A percentile compares a stretch with the other conserved stretches of the same genome.
These are phyloP conservation scores for Vigna reflexopilosa DNA, from an alignment of 306 rosid genomes.

Conservation along the genomic window DNA sequence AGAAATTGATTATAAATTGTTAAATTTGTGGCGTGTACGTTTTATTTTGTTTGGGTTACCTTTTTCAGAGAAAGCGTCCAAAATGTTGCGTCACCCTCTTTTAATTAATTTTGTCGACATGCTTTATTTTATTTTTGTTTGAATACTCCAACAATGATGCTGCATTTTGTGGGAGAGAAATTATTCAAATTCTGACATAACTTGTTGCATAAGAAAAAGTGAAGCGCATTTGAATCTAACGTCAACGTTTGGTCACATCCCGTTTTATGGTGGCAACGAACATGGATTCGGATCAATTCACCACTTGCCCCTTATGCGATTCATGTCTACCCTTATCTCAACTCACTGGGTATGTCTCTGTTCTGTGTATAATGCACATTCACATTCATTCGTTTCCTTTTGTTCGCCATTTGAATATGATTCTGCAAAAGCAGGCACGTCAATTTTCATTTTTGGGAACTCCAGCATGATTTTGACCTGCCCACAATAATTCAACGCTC, in stretches of 20 bases:
- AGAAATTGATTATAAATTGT: too few relatives aligned
- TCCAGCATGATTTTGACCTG: background rate
- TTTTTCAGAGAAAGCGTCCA: too few relatives aligned
- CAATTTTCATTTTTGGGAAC: conserved; percentile 60
- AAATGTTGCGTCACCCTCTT: too few relatives aligned
- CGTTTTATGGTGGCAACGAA: background rate
- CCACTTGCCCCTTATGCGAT: conserved; percentile 66
- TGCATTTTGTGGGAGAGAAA: background rate
- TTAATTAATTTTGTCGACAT: too few relatives aligned
- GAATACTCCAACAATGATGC: too few relatives aligned
- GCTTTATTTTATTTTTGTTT: too few relatives aligned
- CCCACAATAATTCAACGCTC: conserved; percentile 35
- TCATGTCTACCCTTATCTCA: conserved; percentile 54
- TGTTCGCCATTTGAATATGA: conserved; percentile 1
- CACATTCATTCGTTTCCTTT: background rate
- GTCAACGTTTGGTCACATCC: background rate
- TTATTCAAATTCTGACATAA: background rate
- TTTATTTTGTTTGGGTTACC: too few relatives aligned
- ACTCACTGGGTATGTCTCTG: conserved; percentile 51
- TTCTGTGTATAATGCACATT: background rate
- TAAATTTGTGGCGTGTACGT: too few relatives aligned
- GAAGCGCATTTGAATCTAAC: background rate
- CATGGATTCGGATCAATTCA: conserved; percentile 35
- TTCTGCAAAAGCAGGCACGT: conserved; percentile 63
- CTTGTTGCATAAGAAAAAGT: background rate